These are phyloP conservation scores for Fusarium chaquense DNA, from an alignment of 2,329 filamentous ascomycete species.

Conservation along the genomic window DNA sequence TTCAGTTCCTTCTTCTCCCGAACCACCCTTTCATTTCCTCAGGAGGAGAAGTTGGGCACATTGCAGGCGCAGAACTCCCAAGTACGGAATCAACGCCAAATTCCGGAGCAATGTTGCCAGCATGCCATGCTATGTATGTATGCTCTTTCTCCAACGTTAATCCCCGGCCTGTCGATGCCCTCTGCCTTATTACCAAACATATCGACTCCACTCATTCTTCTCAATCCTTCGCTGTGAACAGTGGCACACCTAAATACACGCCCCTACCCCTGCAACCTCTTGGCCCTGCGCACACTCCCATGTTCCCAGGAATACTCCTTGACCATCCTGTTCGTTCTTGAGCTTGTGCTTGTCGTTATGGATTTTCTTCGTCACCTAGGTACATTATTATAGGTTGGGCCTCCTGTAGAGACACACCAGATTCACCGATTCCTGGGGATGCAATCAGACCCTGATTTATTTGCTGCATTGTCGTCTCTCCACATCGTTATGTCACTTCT, in stretches of 20 bases:
- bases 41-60: constrained; percentile 26
- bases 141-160: constrained; percentile 30
- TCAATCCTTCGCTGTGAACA: constrained; percentile 21
- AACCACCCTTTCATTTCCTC: constrained; percentile 18
- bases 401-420: constrained; percentile 40
- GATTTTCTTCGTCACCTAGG: constrained; percentile 32
- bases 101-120: constrained; percentile 24
- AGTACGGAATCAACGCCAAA: constrained; percentile 21
- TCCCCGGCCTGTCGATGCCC: constrained; percentile 43
- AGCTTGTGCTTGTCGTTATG: constrained; percentile 38
- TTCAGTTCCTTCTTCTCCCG: constrained; percentile 2
- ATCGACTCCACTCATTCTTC: constrained; percentile 41
- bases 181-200: constrained; percentile 48
- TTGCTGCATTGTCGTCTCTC: constrained; percentile 39
- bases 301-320: constrained; percentile 22
- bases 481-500: constrained; percentile 40
- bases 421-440: constrained; percentile 41
- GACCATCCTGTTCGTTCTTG: constrained; percentile 35
- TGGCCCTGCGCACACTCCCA: constrained; percentile 29
- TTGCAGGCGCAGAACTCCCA: constrained; percentile 17
- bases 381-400: constrained; percentile 47
- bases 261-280: constrained; percentile 21
- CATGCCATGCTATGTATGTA: constrained; percentile 12
- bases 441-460: constrained; percentile 46
- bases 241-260: constrained; percentile 23